Percentiles rank a stretch among this genome's conserved stretches.
Conservation (phyloP, 192 early-diverging fungal genomes). For the Endogone sp. region DNA sequence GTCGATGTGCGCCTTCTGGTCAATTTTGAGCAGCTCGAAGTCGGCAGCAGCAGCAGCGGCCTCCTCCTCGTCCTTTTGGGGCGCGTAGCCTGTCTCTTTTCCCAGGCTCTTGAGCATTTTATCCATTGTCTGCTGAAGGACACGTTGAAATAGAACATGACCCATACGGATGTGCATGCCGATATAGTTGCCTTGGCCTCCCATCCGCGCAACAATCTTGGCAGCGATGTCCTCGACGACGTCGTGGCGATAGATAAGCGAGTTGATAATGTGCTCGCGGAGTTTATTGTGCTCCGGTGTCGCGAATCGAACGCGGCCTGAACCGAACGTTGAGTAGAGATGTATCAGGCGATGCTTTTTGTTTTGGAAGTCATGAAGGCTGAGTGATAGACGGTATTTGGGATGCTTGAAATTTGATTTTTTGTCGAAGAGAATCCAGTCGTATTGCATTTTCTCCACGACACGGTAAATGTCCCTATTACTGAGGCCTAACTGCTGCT, state of each 20-base stretch:
- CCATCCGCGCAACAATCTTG: slow-evolving; percentile 37
- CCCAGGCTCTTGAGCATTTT: background rate
- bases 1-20: background rate
- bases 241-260: slow-evolving; percentile 38
- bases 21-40: background rate
- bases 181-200: slow-evolving; percentile 35
- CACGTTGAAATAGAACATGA: background rate
- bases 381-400: slow-evolving; percentile 22
- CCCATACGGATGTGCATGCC: slow-evolving; percentile 36
- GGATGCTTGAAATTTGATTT: slow-evolving; percentile 5
- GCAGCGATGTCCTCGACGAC: slow-evolving; percentile 36
- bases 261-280: slow-evolving; percentile 23
- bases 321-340: slow-evolving; percentile 43
- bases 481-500: slow-evolving; percentile 4
- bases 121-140: background rate
- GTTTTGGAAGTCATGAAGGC: slow-evolving; percentile 22
- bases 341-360: slow-evolving; percentile 36
- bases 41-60: background rate
- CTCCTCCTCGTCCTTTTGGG: background rate
- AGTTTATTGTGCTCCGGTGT: slow-evolving; percentile 29
- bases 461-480: slow-evolving; percentile 35
- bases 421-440: slow-evolving; percentile 45
- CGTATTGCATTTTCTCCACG: slow-evolving; percentile 35
- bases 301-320: slow-evolving; percentile 29
- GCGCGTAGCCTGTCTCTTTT: background rate